Percentiles rank a stretch among this genome's conserved stretches.
Evolutionary conservation across 2,329 filamentous ascomycete genomes (phyloP).

Genomic region (Whalleya microplaca): DNA sequence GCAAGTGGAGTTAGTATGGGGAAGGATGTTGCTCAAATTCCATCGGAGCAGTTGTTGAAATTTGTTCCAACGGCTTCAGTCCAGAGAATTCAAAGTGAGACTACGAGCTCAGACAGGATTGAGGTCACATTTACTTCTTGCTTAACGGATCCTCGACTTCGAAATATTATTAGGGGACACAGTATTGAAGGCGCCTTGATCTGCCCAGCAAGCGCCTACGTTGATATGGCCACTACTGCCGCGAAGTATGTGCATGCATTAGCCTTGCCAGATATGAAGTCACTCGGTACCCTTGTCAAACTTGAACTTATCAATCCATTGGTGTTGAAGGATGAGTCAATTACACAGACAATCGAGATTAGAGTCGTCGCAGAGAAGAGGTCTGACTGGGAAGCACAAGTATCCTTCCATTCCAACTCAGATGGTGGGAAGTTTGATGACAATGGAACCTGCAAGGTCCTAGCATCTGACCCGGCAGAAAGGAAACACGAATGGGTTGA

Average conservation of each 20-base stretch:
- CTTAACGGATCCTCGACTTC: conserved; percentile 6
- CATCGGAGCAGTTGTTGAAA: background rate
- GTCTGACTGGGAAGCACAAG: conserved; percentile 5
- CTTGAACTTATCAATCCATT: conserved; percentile 13
- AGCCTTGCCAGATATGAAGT: background rate
- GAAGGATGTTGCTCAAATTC: background rate
- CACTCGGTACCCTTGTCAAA: background rate
- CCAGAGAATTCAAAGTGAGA: conserved; percentile 9
- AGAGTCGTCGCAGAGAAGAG: conserved; percentile 4
- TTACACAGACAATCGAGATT: conserved; percentile 7
- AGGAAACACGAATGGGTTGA: background rate
- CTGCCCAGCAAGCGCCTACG: conserved; percentile 21
- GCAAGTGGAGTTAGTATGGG: conserved; percentile 5
- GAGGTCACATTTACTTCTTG: conserved; percentile 18
- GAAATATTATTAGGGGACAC: conserved; percentile 15
- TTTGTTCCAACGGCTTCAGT: conserved; percentile 16
- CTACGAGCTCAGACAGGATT: conserved; percentile 1
- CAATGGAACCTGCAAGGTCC: conserved; percentile 14
- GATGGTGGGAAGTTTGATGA: conserved; percentile 5
- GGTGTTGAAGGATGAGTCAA: conserved; percentile 7
- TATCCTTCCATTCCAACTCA: conserved; percentile 10
- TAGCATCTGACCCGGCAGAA: background rate
- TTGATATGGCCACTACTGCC: conserved; percentile 24
- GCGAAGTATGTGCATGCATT: conserved; percentile 10
- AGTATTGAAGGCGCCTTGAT: conserved; percentile 12